Evolutionary conservation across 371 early-diverging fungal genomes (phyloP), one percentile per base, ranked within the genome.

Genomic region (Lichtheimia ramosa): DNA sequence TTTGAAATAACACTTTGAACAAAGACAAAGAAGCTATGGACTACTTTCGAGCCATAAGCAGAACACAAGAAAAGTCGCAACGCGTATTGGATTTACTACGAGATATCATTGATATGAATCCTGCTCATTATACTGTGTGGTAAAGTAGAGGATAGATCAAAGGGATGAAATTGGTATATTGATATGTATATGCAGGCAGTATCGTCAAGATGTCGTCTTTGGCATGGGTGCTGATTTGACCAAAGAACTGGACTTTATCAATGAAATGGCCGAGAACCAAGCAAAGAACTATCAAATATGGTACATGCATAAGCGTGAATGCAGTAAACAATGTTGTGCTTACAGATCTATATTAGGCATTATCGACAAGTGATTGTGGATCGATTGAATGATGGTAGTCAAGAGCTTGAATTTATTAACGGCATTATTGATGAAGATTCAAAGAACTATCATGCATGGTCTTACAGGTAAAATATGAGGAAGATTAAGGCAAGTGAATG

Each of bases 371-470:
- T 88, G 1, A 63, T 97, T 21, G 82, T 95, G 2, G 86, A 89
- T 27, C 75, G 76, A 42, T 60, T 90, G 51, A 64, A 66, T n/a
- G 82, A 83, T 56, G 54, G 68, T 18, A 62, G 70, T 23, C 65
- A 70, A 13, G 96, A 94, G 67, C 59, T 92, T 39, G 71, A 70
- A 3, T 94, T 93, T 57, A 77, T 95, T 43, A 84, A 87, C 43
- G 42, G 56, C 3, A 79, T 92, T 18, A 64, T 98, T 25, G 85
- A 80, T 39, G 81, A 83, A 8, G 99, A 97, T 60, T 81, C 93
- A n/a, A 98, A 98, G 68, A 98, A 98, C 69, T 97, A 96, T 70
- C 99, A 98, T 73, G 95, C 94, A 3, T 98, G 99, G 99, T 81
- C 91, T 0, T 96, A 94, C 70, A 71, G 92, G 85, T 85, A 62